A percentile compares a stretch with the other conserved stretches of the same genome.
Evolutionary conservation across 106 monocot species (phyloP).

Genomic region (Agapanthus africanus): DNA sequence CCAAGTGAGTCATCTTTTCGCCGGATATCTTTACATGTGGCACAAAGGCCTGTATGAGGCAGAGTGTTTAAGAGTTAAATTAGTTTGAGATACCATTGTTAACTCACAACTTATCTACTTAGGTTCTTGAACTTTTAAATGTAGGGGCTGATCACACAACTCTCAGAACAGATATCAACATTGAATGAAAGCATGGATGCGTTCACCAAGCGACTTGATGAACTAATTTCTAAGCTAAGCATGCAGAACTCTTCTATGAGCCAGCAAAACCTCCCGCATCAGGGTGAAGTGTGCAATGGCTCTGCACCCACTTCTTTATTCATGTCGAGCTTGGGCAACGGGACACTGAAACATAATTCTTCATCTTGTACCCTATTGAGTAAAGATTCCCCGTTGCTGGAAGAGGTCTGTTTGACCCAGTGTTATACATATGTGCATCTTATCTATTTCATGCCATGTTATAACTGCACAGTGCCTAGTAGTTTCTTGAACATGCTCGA

Average conservation of each 20-base stretch:
- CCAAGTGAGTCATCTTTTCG: too few species aligned
- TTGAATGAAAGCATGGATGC: conserved; percentile 89
- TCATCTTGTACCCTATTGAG: conserved; percentile 54
- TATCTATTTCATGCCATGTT: too few species aligned
- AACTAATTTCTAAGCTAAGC: conserved; percentile 59
- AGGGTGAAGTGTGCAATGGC: conserved; percentile 57
- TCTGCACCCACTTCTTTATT: conserved; percentile 59
- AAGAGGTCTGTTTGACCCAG: conserved; percentile 80
- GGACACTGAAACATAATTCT: conserved; percentile 54
- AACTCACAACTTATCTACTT: too few species aligned
- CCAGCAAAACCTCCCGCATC: conserved; percentile 52
- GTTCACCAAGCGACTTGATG: conserved; percentile 68
- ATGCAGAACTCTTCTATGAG: conserved; percentile 37
- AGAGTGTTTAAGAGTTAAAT: too few species aligned
- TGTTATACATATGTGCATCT: too few species aligned
- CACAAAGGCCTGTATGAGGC: too few species aligned
- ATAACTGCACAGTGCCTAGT: too few species aligned
- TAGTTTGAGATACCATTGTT: not conserved
- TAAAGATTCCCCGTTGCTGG: conserved; percentile 65
- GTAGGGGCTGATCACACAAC: conserved; percentile 64
- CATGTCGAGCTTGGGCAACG: conserved; percentile 66
- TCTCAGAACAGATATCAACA: conserved; percentile 83
- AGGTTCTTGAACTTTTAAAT: not conserved
- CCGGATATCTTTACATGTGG: too few species aligned
- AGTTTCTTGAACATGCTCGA: not conserved